Conservation (phyloP, 1,284 basidiomycete species). For the Phenoliferia sp. region DNA sequence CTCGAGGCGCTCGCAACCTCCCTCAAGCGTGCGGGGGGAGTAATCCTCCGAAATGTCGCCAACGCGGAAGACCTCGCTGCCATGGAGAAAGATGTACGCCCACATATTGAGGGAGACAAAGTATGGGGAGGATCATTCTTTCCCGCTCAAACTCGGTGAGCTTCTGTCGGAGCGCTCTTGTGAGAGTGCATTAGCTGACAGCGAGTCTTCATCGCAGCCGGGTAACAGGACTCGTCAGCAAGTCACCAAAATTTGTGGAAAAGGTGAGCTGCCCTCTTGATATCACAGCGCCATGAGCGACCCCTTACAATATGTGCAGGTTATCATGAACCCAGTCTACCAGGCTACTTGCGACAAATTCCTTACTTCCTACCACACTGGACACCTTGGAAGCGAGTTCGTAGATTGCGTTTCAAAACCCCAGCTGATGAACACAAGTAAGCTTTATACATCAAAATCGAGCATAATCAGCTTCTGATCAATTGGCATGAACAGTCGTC, state of each 20-base stretch:
- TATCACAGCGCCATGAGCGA: too few species aligned
- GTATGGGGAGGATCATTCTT: neutral
- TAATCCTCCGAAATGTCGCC: neutral
- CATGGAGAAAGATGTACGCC: constrained; percentile 1
- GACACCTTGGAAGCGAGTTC: neutral
- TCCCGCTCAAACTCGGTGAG: neutral
- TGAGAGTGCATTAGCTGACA: neutral
- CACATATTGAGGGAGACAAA: neutral
- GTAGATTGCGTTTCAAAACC: neutral
- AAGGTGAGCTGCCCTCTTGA: too few species aligned
- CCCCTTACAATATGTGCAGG: too few species aligned
- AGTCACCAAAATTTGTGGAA: neutral
- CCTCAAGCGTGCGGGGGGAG: neutral
- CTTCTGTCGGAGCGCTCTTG: neutral
- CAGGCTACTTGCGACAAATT: neutral
- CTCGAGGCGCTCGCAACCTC: neutral
- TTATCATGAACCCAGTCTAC: neutral
- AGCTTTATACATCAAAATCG: neutral
- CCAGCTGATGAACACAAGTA: neutral
- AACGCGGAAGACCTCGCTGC: neutral
- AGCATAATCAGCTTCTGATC: neutral
- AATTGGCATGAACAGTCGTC: neutral
- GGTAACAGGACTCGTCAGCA: neutral
- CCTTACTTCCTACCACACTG: neutral
- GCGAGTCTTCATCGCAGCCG: neutral